Percentiles rank a stretch among this genome's conserved stretches.
Evolutionary conservation across 2,329 filamentous ascomycete genomes (phyloP).

Genomic region (Apiospora saccharicola): DNA sequence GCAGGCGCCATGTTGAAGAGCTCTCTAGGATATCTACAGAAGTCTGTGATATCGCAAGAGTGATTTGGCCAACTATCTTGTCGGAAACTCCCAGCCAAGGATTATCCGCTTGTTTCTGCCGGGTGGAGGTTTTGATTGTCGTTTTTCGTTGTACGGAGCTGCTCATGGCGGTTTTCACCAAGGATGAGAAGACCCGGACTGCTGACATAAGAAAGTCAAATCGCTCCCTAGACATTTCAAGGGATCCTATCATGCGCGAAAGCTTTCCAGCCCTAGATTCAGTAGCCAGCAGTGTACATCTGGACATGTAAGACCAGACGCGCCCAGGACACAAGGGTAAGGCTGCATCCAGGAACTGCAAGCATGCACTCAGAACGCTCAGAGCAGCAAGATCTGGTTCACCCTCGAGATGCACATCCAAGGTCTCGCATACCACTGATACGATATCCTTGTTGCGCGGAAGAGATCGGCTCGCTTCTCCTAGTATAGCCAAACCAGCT

Average conservation of each 20-base stretch:
- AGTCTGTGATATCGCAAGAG: conserved; percentile 76
- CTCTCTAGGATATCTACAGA: conserved; percentile 87
- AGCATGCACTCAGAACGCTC: conserved; percentile 71
- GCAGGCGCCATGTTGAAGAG: conserved; percentile 85
- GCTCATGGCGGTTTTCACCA: conserved; percentile 78
- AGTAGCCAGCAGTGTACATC: conserved; percentile 80
- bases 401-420: conserved; percentile 74
- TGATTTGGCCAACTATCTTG: conserved; percentile 75
- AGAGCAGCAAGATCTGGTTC: conserved; percentile 71
- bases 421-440: conserved; percentile 81
- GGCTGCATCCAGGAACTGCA: conserved; percentile 80
- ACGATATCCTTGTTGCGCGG: conserved; percentile 76
- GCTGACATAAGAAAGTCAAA: conserved; percentile 81
- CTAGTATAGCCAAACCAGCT: conserved; percentile 57
- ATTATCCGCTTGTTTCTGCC: conserved; percentile 56
- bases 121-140: conserved; percentile 55
- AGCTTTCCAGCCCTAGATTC: conserved; percentile 80
- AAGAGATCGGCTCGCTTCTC: conserved; percentile 64
- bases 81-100: conserved; percentile 79
- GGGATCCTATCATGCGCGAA: conserved; percentile 78
- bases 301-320: conserved; percentile 88
- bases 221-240: conserved; percentile 79
- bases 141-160: conserved; percentile 73
- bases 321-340: conserved; percentile 79
- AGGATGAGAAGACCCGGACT: conserved; percentile 74